A percentile compares a stretch with the other conserved stretches of the same genome.
These are phyloP conservation scores for Neurospora sp. DNA, from an alignment of 495 filamentous ascomycete genomes.

Conservation along the genomic window DNA sequence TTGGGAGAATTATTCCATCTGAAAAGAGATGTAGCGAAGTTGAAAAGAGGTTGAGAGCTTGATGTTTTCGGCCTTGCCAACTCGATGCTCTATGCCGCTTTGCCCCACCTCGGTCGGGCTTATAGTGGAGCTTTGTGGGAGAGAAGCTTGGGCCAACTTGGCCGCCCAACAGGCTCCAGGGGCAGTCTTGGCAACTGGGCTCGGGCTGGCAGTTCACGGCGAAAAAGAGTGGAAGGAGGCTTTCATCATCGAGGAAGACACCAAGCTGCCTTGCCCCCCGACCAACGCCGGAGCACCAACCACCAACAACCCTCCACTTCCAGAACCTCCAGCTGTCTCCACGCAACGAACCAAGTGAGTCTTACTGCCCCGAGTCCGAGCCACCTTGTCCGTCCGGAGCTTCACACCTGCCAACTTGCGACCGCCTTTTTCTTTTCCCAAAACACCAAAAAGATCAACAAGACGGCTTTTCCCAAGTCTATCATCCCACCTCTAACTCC, in stretches of 20 bases:
- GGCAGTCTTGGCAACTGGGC: neutral
- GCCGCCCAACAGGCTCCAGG: conserved; percentile 7
- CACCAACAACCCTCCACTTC: conserved; percentile 14
- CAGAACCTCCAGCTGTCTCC: conserved; percentile 7
- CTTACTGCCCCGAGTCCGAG: neutral
- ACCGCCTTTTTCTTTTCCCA: conserved; percentile 3
- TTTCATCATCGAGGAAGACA: conserved; percentile 18
- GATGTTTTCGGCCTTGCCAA: neutral
- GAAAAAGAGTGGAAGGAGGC: conserved; percentile 4
- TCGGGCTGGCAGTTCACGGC: neutral
- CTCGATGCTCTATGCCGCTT: neutral
- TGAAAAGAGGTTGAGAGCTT: neutral
- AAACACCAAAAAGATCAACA: conserved; percentile 5
- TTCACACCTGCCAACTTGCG: conserved; percentile 4
- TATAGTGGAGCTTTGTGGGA: neutral
- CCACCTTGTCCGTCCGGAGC: neutral
- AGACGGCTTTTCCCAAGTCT: neutral
- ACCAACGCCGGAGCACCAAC: conserved; percentile 14
- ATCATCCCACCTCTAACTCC: neutral
- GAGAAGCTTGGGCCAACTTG: conserved; percentile 22
- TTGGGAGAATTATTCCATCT: neutral
- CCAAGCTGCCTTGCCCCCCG: conserved; percentile 7
- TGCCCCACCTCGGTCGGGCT: neutral
- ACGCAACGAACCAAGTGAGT: conserved; percentile 15
- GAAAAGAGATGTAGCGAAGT: no score